phyloP scores from a whole-genome alignment of 768 basidiomycete species.

The Mycena epipterygia region DNA sequence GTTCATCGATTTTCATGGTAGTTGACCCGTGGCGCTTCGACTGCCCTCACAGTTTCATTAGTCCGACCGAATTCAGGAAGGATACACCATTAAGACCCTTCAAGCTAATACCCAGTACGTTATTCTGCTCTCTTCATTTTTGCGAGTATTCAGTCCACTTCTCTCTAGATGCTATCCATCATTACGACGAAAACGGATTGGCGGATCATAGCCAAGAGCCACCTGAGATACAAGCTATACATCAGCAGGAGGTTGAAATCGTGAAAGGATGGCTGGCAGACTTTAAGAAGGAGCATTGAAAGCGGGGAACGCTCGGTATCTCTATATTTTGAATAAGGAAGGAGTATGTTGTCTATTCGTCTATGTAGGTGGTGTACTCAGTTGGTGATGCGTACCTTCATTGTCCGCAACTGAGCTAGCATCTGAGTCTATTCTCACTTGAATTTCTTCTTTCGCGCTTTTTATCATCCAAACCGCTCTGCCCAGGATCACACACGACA shows the following conservation, averaged over 20 bases:
- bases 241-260: slow-evolving; percentile 25
- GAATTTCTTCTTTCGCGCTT: no score
- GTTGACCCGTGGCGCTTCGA: slow-evolving; percentile 32
- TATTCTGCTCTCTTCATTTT: slow-evolving; percentile 13
- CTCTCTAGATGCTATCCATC: slow-evolving; percentile 26
- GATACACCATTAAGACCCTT: slow-evolving; percentile 24
- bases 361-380: slow-evolving; percentile 1
- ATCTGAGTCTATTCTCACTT: no score
- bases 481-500: no score
- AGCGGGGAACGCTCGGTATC: slow-evolving; percentile 12
- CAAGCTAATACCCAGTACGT: slow-evolving; percentile 27
- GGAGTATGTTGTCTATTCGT: slow-evolving; percentile 13
- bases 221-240: slow-evolving; percentile 29
- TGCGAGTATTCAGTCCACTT: slow-evolving; percentile 16
- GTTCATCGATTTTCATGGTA: slow-evolving; percentile 9
- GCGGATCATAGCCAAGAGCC: slow-evolving; percentile 28
- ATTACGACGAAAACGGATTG: slow-evolving; percentile 32
- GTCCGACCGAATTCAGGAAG: slow-evolving; percentile 23
- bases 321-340: slow-evolving; percentile 11
- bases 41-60: slow-evolving; percentile 28
- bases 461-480: no score
- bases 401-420: no score
- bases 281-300: slow-evolving; percentile 18
- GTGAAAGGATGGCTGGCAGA: slow-evolving; percentile 30
- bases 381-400: no score